Conservation (phyloP, 2,329 filamentous ascomycete genomes). For the Pseudocercospora fuligena region DNA sequence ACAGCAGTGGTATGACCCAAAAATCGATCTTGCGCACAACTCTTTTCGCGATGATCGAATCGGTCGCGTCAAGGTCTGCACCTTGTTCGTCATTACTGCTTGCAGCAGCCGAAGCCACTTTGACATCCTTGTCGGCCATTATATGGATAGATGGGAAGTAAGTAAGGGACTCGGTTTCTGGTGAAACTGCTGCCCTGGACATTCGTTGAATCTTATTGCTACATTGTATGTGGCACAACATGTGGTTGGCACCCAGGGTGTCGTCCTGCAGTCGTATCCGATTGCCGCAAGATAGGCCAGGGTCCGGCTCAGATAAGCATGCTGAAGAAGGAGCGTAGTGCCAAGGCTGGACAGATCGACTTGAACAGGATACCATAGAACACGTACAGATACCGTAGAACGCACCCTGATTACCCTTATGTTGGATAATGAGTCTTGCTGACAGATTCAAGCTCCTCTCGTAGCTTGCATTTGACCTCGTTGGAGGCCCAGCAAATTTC, state of each 20-base stretch:
- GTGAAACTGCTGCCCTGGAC: background rate
- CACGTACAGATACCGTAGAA: too few relatives aligned
- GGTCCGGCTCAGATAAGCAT: slow-evolving; percentile 7
- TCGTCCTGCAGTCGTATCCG: background rate
- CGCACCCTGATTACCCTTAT: too few relatives aligned
- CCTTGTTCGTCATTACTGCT: background rate
- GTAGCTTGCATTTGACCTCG: slow-evolving; percentile 41
- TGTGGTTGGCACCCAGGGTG: background rate
- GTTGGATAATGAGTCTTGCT: too few relatives aligned
- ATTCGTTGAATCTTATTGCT: background rate
- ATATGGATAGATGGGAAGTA: too few relatives aligned
- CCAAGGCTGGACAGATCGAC: background rate
- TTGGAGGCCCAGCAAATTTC: slow-evolving; percentile 55
- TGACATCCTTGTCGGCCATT: slow-evolving; percentile 3
- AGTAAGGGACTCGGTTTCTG: background rate
- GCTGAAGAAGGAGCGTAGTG: background rate
- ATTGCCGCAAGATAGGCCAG: slow-evolving; percentile 2
- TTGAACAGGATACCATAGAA: too few relatives aligned
- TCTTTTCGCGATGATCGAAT: slow-evolving; percentile 13
- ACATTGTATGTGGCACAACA: background rate
- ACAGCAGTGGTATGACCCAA: slow-evolving; percentile 25
- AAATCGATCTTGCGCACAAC: slow-evolving; percentile 29
- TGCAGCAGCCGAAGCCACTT: slow-evolving; percentile 1
- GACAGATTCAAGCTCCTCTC: slow-evolving; percentile 16
- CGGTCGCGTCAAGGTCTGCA: background rate